phyloP scores from a whole-genome alignment of 805 yeast species.

The Kazachstania psychrophila region DNA sequence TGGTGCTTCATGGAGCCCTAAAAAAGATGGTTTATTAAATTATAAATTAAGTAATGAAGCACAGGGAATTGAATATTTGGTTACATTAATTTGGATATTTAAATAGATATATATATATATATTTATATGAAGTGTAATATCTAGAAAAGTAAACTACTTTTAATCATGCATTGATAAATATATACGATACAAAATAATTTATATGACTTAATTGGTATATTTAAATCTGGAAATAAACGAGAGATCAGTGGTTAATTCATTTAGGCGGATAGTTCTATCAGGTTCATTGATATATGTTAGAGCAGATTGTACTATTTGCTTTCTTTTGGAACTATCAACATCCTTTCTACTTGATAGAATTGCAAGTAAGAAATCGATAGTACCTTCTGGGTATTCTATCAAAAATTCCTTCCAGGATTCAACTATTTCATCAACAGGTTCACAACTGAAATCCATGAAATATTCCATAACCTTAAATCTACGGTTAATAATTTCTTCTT shows the following conservation, averaged over 20 bases:
- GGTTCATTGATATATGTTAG: slow-evolving; percentile 13
- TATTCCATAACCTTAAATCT: slow-evolving; percentile 53
- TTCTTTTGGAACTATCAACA: slow-evolving; percentile 27
- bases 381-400: slow-evolving; percentile 65
- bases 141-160: too few relatives aligned
- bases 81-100: slow-evolving; percentile 29
- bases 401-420: slow-evolving; percentile 54
- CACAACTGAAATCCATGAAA: slow-evolving; percentile 47
- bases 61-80: slow-evolving; percentile 14
- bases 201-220: not conserved
- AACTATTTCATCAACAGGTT: slow-evolving; percentile 39
- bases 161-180: too few relatives aligned
- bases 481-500: slow-evolving; percentile 33
- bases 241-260: slow-evolving; percentile 6
- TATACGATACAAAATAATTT: too few relatives aligned
- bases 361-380: slow-evolving; percentile 57
- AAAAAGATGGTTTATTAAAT: slow-evolving; percentile 45
- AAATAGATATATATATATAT: slow-evolving; percentile 8
- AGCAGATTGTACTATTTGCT: slow-evolving; percentile 15
- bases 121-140: slow-evolving; percentile 1
- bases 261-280: slow-evolving; percentile 10
- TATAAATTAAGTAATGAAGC: slow-evolving; percentile 24
- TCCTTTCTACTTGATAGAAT: slow-evolving; percentile 42
- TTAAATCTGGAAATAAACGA: slow-evolving; percentile 9
- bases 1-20: slow-evolving; percentile 50